Conservation (phyloP, 371 early-diverging fungal genomes). For the Umbelopsis sp. region DNA sequence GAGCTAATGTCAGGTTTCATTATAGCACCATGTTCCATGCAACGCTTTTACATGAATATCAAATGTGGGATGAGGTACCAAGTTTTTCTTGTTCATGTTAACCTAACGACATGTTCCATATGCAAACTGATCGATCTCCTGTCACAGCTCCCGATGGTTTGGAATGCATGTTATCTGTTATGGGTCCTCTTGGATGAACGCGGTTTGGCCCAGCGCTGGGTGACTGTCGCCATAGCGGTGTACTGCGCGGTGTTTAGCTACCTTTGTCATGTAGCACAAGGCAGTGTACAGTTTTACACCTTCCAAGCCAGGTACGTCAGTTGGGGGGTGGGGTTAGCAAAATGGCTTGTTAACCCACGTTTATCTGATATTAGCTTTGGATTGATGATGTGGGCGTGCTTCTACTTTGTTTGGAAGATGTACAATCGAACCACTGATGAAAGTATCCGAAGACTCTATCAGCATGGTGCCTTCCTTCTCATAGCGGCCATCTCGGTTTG, state of each 20-base stretch:
- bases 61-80: slow-evolving; percentile 55
- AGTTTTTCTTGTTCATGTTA: too few species aligned
- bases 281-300: slow-evolving; percentile 42
- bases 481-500: slow-evolving; percentile 37
- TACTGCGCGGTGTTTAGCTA: slow-evolving; percentile 46
- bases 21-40: slow-evolving; percentile 46
- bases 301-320: slow-evolving; percentile 36
- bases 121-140: too few species aligned
- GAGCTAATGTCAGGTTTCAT: not conserved
- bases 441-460: slow-evolving; percentile 32
- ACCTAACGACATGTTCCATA: too few species aligned
- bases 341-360: not conserved
- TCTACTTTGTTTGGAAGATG: slow-evolving; percentile 43
- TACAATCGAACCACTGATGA: slow-evolving; percentile 30
- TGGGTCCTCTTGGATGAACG: slow-evolving; percentile 38
- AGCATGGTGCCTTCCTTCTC: slow-evolving; percentile 35
- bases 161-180: slow-evolving; percentile 46
- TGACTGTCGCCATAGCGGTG: slow-evolving; percentile 25
- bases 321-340: slow-evolving; percentile 22
- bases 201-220: slow-evolving; percentile 25
- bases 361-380: slow-evolving; percentile 33
- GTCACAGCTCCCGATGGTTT: slow-evolving; percentile 46
- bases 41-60: slow-evolving; percentile 42
- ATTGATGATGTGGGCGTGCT: slow-evolving; percentile 47
- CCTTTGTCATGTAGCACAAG: slow-evolving; percentile 42